phyloP scores from a whole-genome alignment of 768 basidiomycete genomes.

The Suillus americanus region DNA sequence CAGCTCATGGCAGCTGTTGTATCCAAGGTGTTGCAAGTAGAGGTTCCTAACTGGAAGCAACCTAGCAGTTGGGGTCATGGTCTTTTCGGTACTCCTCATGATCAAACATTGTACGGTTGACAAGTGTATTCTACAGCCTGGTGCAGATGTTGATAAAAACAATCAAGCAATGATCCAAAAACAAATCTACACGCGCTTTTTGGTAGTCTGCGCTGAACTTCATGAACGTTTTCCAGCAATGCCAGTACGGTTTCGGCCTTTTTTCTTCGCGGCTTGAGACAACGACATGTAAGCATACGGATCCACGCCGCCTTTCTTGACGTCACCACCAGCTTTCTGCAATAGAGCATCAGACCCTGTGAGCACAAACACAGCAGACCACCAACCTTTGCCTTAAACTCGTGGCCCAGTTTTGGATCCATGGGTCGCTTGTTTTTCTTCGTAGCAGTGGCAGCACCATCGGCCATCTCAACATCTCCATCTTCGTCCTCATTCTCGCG shows the following conservation, averaged over 20 bases:
- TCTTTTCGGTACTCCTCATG: conserved; percentile 72
- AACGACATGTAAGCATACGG: conserved; percentile 92
- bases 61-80: conserved; percentile 62
- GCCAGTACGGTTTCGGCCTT: conserved; percentile 48
- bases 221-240: conserved; percentile 63
- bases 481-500: conserved; percentile 63
- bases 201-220: neutral
- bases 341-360: conserved; percentile 4
- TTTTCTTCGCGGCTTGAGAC: conserved; percentile 74
- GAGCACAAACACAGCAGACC: neutral
- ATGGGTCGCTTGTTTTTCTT: conserved; percentile 55
- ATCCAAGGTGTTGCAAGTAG: conserved; percentile 45
- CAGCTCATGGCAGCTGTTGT: conserved; percentile 55
- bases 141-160: neutral
- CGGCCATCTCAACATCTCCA: conserved; percentile 75
- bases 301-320: conserved; percentile 84
- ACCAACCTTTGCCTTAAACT: conserved; percentile 94
- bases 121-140: conserved; percentile 2
- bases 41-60: conserved; percentile 51
- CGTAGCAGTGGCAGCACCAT: conserved; percentile 48
- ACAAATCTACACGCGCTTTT: conserved; percentile 5
- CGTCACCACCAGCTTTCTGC: conserved; percentile 93
- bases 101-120: conserved; percentile 71
- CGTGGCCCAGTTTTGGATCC: conserved; percentile 68
- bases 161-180: conserved; percentile 5